Evolutionary conservation across 208 protist genomes (phyloP), one percentile per base, ranked within the genome.

Genomic region (Tritrichomonas musculus): DNA sequence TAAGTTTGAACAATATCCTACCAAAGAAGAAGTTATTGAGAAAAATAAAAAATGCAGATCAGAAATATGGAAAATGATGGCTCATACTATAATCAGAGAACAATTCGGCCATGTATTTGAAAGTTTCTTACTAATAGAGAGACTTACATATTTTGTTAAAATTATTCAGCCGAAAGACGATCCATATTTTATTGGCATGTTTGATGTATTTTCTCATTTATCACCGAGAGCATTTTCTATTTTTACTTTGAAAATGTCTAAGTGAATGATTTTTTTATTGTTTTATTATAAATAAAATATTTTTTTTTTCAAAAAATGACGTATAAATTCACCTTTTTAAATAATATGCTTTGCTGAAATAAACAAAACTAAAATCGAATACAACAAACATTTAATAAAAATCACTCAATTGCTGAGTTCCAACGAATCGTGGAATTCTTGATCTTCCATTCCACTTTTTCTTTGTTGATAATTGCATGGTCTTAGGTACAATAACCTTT

Each of bases 11-110:
- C 14, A 27, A 60, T 33, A 33, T 39, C 17, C 77, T 57, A 57
- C 41, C n/a, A 57, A 33, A 88, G 41, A 53, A 17, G 47, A 88
- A 55, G 77, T 88, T 14, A 25, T 33, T 22, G 41, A 17, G 20
- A 88, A 27, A 39, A 88, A 47, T 57, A 47, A 53, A 3, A 33
- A 53, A n/a, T 17, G 14, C 9, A 25, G 14, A 11, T 33, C 5
- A 13, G 41, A 88, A 39, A 30, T 39, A 20, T 88, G 77, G 77
- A 88, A 47, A 57, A 88, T 88, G 77, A 88, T 88, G 77, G 77
- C 77, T 1, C 77, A 88, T 8, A 17, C 44, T 17, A 11, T 49
- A 8, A 57, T 57, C 17, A 88, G 77, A 57, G 77, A 88, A 36
- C 44, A 47, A 3, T 88, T 88, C n/a, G 77, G 77, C 3, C 77